Base-by-base conservation (phyloP, 2,329 filamentous ascomycete species). In the Hymenoscyphus scutula region DNA sequence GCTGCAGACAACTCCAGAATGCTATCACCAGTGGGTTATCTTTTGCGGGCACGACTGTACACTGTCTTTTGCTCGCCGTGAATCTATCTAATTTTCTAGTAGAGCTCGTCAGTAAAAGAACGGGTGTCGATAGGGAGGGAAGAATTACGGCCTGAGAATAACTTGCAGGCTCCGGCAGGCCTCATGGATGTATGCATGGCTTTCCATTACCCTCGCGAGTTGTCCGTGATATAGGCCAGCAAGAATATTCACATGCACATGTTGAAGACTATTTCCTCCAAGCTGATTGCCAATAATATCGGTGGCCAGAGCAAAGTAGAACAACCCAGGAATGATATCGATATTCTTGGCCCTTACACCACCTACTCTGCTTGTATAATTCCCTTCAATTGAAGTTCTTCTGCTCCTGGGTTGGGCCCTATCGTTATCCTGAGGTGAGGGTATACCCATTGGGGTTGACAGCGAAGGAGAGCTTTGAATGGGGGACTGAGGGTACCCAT, bases 1-100 rank as follows among this genome's bases (percentile, higher is more conserved):
- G 81, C 72, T 98, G 94, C 66, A 97, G 79, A 73, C 91, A 96
- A 7, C 93, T 95, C 94, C 94, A 98, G 71, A 93, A 97, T 0
- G 91, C 89, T 69, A 96, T 83, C 15, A 89, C 80, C 38, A 89
- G 80, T 62, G 89, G 81, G 71, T 92, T 91, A 69, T 88, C 83
- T 54, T 71, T 74, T 8, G 67, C 53, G 41, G 65, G 64, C 19
- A 66, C 58, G 8, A 67, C 41, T 19, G 45, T 55, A 25, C 29
- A 30, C 1, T 61, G 56, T 3, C 61, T 37, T 56, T 70, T 78
- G 69, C 62, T 74, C 76, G 79, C 80, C 45, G 75, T 76, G 32
- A 81, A 70, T 37, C 70, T 68, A 55, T 68, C 71, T 4, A 71
- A 65, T 76, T 68, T 79, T 69, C 62, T 75, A 62, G 41, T 45